phyloP scores from a whole-genome alignment of 225 moss, liverwort and hornwort species.

The Ulota crispa region DNA sequence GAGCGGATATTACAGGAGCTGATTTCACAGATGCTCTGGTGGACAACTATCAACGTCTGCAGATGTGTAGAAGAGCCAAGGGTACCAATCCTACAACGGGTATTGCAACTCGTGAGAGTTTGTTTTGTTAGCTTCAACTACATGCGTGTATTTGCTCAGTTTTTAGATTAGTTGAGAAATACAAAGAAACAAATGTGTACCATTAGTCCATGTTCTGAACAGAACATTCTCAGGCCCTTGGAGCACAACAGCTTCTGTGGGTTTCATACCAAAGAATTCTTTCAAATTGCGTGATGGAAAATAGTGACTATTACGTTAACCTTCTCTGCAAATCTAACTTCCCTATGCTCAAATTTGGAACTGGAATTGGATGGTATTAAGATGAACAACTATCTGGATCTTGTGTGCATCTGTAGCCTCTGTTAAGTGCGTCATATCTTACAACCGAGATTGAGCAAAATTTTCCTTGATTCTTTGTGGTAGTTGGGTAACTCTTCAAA shows the following conservation, averaged over 20 bases:
- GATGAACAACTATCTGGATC: too few relatives aligned
- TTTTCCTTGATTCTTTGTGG: too few relatives aligned
- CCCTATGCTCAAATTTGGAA: too few relatives aligned
- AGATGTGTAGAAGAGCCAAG: conserved; percentile 76
- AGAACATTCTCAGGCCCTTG: not conserved
- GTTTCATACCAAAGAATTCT: not conserved
- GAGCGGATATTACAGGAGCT: conserved; percentile 71
- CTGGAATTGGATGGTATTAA: too few relatives aligned
- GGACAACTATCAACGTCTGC: conserved; percentile 71
- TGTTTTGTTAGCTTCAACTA: conserved; percentile 49
- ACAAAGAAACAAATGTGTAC: conserved; percentile 16
- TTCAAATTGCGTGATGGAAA: not conserved
- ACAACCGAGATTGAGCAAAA: too few relatives aligned
- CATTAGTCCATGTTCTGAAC: conserved; percentile 3
- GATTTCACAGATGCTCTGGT: conserved; percentile 77
- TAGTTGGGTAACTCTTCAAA: too few relatives aligned
- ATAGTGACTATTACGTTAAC: too few relatives aligned
- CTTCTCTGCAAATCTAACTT: not conserved
- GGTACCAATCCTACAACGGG: conserved; percentile 68
- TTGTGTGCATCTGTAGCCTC: too few relatives aligned
- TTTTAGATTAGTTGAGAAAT: conserved; percentile 11
- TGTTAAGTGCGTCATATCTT: too few relatives aligned
- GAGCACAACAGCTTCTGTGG: not conserved
- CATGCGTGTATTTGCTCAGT: not conserved
- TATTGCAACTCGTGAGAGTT: conserved; percentile 67